Evolutionary conservation across 495 filamentous ascomycete genomes (phyloP).

Genomic region (Neurospora discreta): DNA sequence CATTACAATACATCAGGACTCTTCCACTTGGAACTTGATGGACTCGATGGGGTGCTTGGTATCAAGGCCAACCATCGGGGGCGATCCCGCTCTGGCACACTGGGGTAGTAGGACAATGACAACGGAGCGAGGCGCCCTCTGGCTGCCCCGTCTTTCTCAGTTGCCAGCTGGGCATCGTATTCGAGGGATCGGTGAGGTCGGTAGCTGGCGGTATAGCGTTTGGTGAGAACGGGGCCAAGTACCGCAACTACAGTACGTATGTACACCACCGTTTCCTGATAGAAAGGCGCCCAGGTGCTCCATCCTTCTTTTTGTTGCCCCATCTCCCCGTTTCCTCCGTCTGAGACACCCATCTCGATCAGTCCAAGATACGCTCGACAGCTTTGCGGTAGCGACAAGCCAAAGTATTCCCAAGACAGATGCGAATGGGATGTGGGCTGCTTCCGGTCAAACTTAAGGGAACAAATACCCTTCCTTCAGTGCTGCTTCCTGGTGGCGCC

Average conservation of each 20-base stretch:
- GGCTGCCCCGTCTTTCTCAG: neutral
- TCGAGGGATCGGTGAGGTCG: neutral
- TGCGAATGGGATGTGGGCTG: conserved; percentile 8
- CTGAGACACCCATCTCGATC: neutral
- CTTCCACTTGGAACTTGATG: neutral
- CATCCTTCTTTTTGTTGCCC: neutral
- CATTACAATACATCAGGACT: neutral
- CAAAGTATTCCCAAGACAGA: neutral
- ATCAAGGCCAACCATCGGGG: neutral
- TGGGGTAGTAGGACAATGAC: neutral
- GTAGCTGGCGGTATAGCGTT: conserved; percentile 4
- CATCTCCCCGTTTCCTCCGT: neutral
- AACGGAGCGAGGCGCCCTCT: neutral
- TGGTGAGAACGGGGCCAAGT: conserved; percentile 3
- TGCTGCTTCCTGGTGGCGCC: neutral
- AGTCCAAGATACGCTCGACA: neutral
- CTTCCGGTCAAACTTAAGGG: conserved; percentile 12
- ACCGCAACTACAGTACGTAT: conserved; percentile 8
- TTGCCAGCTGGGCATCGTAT: neutral
- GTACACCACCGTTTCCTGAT: neutral
- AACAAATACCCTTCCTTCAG: neutral
- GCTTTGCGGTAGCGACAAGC: neutral
- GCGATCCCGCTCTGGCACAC: conserved; percentile 8
- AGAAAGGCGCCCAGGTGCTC: neutral
- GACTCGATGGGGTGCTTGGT: neutral